Conservation (phyloP, 2,329 filamentous ascomycete species). For the Fusarium beomiforme region DNA sequence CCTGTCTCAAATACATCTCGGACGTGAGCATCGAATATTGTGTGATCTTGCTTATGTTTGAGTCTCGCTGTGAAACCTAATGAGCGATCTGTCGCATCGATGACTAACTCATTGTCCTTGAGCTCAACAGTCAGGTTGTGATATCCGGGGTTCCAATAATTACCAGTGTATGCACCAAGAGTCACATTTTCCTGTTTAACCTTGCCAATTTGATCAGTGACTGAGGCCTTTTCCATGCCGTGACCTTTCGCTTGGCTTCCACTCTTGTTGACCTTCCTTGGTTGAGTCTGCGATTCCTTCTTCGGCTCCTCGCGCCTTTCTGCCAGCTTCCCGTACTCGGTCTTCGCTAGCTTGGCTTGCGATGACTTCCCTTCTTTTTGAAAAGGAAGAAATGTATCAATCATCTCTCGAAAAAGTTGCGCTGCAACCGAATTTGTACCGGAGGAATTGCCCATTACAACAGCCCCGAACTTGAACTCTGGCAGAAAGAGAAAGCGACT, state of each 20-base stretch:
- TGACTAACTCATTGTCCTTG: conserved; percentile 27
- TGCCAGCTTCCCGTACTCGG: background rate
- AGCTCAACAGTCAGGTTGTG: conserved; percentile 33
- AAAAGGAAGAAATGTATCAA: conserved; percentile 1
- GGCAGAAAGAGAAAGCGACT: conserved; percentile 44
- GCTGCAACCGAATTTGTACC: conserved; percentile 22
- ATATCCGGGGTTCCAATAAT: conserved; percentile 43
- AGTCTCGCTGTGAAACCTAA: conserved; percentile 41
- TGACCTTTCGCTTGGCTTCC: fast-evolving
- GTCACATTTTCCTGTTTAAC: background rate
- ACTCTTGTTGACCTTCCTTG: fast-evolving
- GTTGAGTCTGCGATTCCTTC: fast-evolving
- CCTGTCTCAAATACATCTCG: conserved; percentile 26
- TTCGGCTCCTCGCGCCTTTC: fast-evolving
- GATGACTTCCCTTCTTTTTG: background rate
- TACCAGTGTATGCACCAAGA: conserved; percentile 32
- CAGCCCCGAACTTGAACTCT: conserved; percentile 37
- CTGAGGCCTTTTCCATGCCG: too few relatives aligned
- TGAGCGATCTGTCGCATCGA: conserved; percentile 44
- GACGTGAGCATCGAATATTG: conserved; percentile 28
- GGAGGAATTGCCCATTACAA: conserved; percentile 40
- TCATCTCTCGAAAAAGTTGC: conserved; percentile 32
- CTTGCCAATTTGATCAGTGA: background rate
- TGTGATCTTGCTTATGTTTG: conserved; percentile 29
- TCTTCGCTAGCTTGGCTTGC: background rate